phyloP scores from a whole-genome alignment of 352 stramenopile species.

The Pythium sukuiense region DNA sequence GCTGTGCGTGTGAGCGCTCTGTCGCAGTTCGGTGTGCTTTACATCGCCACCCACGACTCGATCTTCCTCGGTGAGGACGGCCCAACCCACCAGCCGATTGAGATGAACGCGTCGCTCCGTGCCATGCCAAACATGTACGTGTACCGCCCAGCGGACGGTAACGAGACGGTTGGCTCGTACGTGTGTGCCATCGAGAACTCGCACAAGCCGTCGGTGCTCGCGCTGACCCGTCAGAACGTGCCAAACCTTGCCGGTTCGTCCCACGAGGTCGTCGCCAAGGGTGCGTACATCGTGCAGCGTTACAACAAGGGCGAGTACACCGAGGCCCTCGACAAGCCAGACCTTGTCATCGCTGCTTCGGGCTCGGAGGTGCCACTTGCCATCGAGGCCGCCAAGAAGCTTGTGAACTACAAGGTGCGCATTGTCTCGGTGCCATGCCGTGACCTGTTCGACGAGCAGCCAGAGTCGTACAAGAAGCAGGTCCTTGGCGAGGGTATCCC shows the following conservation, averaged over 20 bases:
- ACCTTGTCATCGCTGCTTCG: conserved; percentile 93
- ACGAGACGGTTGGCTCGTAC: conserved; percentile 98
- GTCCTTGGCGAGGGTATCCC: conserved; percentile 95
- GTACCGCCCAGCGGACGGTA: conserved; percentile 96
- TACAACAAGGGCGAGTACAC: conserved; percentile 80
- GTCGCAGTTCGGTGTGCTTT: conserved; percentile 96
- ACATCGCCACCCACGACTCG: conserved; percentile 99
- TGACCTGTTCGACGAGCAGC: conserved; percentile 97
- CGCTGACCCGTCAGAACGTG: conserved; percentile 90
- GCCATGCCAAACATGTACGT: conserved; percentile 98
- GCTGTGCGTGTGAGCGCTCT: conserved; percentile 94
- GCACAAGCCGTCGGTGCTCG: conserved; percentile 94
- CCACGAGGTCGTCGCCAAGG: conserved; percentile 90
- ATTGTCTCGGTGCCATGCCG: conserved; percentile 98
- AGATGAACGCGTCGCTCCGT: conserved; percentile 96
- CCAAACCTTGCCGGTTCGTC: conserved; percentile 90
- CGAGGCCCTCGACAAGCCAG: conserved; percentile 66
- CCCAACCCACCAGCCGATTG: conserved; percentile 99
- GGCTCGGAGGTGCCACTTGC: conserved; percentile 96
- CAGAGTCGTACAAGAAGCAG: conserved; percentile 93
- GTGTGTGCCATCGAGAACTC: conserved; percentile 80
- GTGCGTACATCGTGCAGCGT: conserved; percentile 83
- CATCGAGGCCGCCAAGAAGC: conserved; percentile 93
- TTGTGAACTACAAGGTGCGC: conserved; percentile 83
- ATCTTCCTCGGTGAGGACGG: conserved; percentile 99